These are phyloP conservation scores for Trichosporon faecale DNA, from an alignment of 1,284 basidiomycete genomes.

Conservation along the genomic window DNA sequence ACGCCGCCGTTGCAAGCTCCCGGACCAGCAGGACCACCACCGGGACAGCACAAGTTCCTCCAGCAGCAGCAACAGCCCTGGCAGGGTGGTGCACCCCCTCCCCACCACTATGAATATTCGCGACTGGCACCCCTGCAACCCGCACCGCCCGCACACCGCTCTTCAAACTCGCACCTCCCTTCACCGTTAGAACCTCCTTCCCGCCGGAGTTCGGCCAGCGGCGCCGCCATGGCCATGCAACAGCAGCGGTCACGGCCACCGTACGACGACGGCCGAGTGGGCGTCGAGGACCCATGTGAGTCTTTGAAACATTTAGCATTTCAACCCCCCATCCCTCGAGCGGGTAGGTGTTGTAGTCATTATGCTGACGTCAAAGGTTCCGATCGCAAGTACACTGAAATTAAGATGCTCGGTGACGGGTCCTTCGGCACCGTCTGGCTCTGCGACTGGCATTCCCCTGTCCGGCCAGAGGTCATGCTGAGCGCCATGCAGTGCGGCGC, in stretches of 20 bases:
- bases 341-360: neutral
- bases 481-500: conserved; percentile 84
- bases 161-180: neutral
- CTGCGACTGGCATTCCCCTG: conserved; percentile 96
- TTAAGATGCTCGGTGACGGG: conserved; percentile 91
- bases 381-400: conserved; percentile 55
- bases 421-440: conserved; percentile 98
- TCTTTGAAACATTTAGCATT: conserved; percentile 13
- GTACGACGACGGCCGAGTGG: conserved; percentile 40
- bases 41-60: neutral
- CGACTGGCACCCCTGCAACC: neutral
- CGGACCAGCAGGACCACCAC: neutral
- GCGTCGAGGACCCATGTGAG: conserved; percentile 47
- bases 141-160: neutral
- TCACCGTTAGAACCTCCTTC: neutral
- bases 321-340: neutral
- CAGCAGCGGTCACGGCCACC: neutral
- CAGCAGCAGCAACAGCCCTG: conserved; percentile 5
- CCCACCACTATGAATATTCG: neutral
- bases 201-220: neutral
- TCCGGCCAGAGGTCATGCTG: conserved; percentile 79
- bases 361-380: conserved; percentile 29
- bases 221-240: neutral
- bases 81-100: neutral
- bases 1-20: neutral